Base-by-base conservation (phyloP, 2,329 filamentous ascomycete genomes). In the Calycina herbarum region DNA sequence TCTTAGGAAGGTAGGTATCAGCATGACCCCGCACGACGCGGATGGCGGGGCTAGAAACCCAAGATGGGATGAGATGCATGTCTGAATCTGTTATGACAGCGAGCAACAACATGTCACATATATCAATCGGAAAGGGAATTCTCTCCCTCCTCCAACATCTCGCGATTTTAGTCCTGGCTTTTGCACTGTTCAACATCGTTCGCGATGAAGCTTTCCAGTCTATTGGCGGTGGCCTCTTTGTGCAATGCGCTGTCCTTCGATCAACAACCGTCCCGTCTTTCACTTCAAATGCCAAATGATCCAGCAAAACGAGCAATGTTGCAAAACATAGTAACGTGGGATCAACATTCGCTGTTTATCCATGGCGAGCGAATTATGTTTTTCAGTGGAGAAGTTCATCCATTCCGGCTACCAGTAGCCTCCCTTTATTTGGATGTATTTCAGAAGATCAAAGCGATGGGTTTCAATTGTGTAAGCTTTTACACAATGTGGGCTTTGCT, bases 391-490 rank as follows among this genome's bases (percentile, higher is more conserved):
- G 91, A 94, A 74, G 83, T 93, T 2, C 90, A 94, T 73, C 89
- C 90, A 0, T 93, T 66, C 54, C 59, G 84, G 70, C 77, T 88
- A 1, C 86, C 86, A 0, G 85, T 88, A 2, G 81, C 85, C 3
- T 78, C 79, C 17, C 78, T 89, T 2, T 87, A 88, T 79, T 80
- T 89, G 7, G 91, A 94, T 68, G 73, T 93, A 1, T 89, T 94
- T 70, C 89, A 94, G 73, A 94, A 95, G 77, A 87, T 94, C 76
- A 92, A 89, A 76, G 88, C 90, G 0, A 77, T 92, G 2, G 92
- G 92, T 0, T 93, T 91, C 78, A 94, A 90, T 70, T 84, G 86
- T 57, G 89, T 93, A 1, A 92, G 89, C 0, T 91, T 93, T 75
- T 94, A 94, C 72, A 82, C 88, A 7, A 85, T 92, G 71, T 94